phyloP scores from a whole-genome alignment of 345 rosid genomes.

The Aquilaria sinensis region DNA sequence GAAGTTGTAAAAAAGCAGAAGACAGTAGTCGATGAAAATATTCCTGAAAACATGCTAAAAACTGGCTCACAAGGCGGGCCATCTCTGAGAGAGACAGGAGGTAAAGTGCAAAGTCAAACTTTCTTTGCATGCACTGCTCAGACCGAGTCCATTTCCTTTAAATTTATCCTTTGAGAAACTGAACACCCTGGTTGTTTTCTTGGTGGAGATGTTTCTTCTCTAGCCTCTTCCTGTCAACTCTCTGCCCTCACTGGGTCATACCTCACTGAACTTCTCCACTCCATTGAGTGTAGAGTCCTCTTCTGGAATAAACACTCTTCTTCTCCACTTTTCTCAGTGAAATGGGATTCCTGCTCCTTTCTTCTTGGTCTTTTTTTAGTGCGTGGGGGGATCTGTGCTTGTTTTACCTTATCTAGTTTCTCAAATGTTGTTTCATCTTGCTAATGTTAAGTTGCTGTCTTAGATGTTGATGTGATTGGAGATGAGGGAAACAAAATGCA shows the following conservation, averaged over 20 bases:
- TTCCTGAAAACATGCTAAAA: conserved; percentile 21
- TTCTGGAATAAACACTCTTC: background rate
- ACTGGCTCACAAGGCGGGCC: conserved; percentile 8
- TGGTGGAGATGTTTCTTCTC: conserved; percentile 1
- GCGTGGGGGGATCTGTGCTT: too few relatives aligned
- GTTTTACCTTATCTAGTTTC: too few relatives aligned
- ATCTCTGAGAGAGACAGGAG: conserved; percentile 5
- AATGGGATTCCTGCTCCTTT: too few relatives aligned
- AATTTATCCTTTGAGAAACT: background rate
- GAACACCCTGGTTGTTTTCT: background rate
- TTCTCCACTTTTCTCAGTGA: too few relatives aligned
- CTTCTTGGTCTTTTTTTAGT: too few relatives aligned
- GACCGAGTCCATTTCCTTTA: too few relatives aligned
- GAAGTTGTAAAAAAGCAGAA: conserved; percentile 47
- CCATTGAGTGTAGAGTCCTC: too few relatives aligned
- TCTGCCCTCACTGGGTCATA: too few relatives aligned
- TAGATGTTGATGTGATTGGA: conserved; percentile 28
- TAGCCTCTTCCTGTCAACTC: too few relatives aligned
- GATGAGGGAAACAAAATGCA: conserved; percentile 27
- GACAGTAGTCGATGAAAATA: conserved; percentile 31
- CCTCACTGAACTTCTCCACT: too few relatives aligned
- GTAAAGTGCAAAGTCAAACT: conserved; percentile 4
- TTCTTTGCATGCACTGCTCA: too few relatives aligned
- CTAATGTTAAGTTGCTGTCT: conserved; percentile 1
- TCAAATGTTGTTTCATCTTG: too few relatives aligned